Evolutionary conservation across 192 early-diverging fungal species (phyloP).

Genomic region (Backusella liffmaniae): DNA sequence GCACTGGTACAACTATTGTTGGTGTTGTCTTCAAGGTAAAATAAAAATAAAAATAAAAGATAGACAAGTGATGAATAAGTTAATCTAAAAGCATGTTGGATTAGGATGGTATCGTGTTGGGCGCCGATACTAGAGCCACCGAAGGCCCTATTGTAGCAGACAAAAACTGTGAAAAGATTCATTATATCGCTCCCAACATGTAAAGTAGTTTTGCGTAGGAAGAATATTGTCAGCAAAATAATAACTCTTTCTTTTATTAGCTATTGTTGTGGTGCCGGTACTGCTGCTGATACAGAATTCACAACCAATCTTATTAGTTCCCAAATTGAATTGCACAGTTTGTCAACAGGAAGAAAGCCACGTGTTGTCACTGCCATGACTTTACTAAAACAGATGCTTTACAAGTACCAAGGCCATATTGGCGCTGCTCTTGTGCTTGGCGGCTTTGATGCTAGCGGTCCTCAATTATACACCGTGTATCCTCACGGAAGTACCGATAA

Average conservation of each 20-base stretch:
- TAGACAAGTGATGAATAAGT: neutral
- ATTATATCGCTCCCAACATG: slow-evolving; percentile 97
- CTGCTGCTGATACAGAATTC: slow-evolving; percentile 98
- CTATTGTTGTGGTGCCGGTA: slow-evolving; percentile 96
- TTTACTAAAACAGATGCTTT: slow-evolving; percentile 97
- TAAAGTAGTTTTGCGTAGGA: slow-evolving; percentile 18
- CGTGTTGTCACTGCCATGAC: slow-evolving; percentile 94
- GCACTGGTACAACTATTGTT: slow-evolving; percentile 98
- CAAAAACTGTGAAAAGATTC: slow-evolving; percentile 99
- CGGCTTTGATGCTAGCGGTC: slow-evolving; percentile 88
- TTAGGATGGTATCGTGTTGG: slow-evolving; percentile 89
- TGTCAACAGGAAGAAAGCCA: slow-evolving; percentile 84
- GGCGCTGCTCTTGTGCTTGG: slow-evolving; percentile 93
- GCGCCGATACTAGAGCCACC: slow-evolving; percentile 97
- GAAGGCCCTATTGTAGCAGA: slow-evolving; percentile 94
- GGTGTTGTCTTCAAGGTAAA: slow-evolving; percentile 86
- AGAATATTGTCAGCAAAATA: neutral
- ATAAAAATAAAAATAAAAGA: too few species aligned
- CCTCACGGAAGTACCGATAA: slow-evolving; percentile 97
- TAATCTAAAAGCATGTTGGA: neutral
- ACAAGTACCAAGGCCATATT: slow-evolving; percentile 94
- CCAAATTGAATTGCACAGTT: slow-evolving; percentile 91
- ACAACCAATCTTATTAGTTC: slow-evolving; percentile 91
- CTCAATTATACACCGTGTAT: slow-evolving; percentile 86
- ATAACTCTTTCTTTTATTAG: neutral